Conservation (phyloP, 2,329 filamentous ascomycete species). For the Onygenales sp. region DNA sequence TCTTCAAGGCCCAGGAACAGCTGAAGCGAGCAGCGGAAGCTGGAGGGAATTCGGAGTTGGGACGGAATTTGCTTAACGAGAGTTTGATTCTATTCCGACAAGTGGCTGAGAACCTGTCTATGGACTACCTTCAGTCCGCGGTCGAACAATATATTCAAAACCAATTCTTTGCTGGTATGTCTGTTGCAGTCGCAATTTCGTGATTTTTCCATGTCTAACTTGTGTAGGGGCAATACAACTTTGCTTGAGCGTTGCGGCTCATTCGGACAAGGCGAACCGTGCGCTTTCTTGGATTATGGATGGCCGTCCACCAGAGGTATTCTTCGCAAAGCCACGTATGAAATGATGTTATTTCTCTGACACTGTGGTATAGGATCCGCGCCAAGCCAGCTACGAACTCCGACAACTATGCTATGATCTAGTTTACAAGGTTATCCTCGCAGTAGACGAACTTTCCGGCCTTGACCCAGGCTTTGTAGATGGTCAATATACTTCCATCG, state of each 20-base stretch:
- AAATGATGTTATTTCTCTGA: constrained; percentile 4
- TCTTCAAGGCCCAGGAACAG: constrained; percentile 96
- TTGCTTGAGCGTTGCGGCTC: constrained; percentile 70
- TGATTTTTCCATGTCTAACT: constrained; percentile 6
- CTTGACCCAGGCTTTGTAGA: constrained; percentile 65
- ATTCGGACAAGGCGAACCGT: constrained; percentile 77
- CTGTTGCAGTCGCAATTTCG: constrained; percentile 6
- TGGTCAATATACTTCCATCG: constrained; percentile 64
- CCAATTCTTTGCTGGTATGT: constrained; percentile 70
- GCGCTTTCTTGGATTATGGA: constrained; percentile 84
- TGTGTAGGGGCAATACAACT: constrained; percentile 68
- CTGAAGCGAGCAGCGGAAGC: constrained; percentile 80
- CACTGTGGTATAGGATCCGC: constrained; percentile 47
- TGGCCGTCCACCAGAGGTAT: constrained; percentile 53
- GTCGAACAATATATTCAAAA: constrained; percentile 70
- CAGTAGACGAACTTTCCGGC: constrained; percentile 63
- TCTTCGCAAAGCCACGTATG: neutral
- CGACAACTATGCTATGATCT: constrained; percentile 76
- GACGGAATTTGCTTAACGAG: constrained; percentile 73
- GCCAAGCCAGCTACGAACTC: constrained; percentile 57
- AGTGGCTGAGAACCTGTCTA: constrained; percentile 73
- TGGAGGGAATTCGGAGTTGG: constrained; percentile 62
- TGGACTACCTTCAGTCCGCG: constrained; percentile 68
- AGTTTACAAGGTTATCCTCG: constrained; percentile 70
- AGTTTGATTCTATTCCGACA: constrained; percentile 81